Evolutionary conservation across 2,329 filamentous ascomycete genomes (phyloP), one percentile per base, ranked within the genome.

Genomic region (Westerdykella aurantiaca): DNA sequence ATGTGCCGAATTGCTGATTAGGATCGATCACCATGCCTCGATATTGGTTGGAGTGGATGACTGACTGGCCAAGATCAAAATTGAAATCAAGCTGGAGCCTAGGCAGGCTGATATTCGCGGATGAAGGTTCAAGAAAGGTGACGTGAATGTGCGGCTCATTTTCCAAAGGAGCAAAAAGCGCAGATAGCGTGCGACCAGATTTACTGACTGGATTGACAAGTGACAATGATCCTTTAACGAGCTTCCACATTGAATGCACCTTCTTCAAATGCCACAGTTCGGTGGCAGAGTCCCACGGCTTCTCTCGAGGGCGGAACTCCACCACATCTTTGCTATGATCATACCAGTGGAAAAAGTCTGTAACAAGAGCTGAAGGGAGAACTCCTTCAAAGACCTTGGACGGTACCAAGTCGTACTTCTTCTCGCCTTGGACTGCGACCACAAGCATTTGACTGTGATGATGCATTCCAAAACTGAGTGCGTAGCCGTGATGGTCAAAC

Each of bases 1-100:
- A 69, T 0, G 78, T 79, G 0, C 81, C 81, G 0, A 74, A 66
- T 38, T 82, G 74, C 50, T 86, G 82, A 16, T 79, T 53, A 0
- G 62, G 56, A 37, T 46, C 44, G 17, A 85, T 65, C 39, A 53
- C 11, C 56, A 58, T 61, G 2, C 50, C 55, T 21, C 46, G 53
- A 39, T 53, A 61, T 23, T 64, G 55, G 5, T 44, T 48, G 16
- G 60, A 66, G 2, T 49, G 38, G 7, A 64, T 47, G 2, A 14
- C 2, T 4, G 22, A 10, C 7, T 41, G 39, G 3, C 46, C 42
- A 11, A 17, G 22, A 0, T n/a, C 10, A 6, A 56, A 18, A 11
- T 42, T 41, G 39, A 59, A 57, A 17, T 34, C 43, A 4, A 59
- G 42, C 17, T 42, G 47, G 6, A 49, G 37, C 25, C 55, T 41